A percentile compares a stretch with the other conserved stretches of the same genome.
These are phyloP conservation scores for Alternaria sp. DNA, from an alignment of 2,329 filamentous ascomycete species.

Conservation along the genomic window DNA sequence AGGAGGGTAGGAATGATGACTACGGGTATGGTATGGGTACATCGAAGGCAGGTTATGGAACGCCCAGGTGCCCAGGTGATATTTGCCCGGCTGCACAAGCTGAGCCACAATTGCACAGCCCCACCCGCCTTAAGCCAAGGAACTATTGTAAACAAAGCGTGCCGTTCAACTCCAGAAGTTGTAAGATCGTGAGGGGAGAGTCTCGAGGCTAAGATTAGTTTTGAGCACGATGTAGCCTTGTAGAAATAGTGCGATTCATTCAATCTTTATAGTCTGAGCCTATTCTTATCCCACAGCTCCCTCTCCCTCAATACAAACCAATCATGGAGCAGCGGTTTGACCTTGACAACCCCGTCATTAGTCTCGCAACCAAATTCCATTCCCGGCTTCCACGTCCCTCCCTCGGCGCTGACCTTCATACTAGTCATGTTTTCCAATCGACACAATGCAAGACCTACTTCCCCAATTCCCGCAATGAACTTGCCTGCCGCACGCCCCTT, in stretches of 20 bases:
- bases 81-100: constrained; percentile 11
- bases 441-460: constrained; percentile 86
- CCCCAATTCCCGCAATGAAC: constrained; percentile 80
- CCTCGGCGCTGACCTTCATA: constrained; percentile 73
- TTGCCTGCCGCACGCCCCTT: constrained; percentile 77
- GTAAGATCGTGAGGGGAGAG: not conserved
- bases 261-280: constrained; percentile 22
- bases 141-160: constrained; percentile 1
- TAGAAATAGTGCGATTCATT: not conserved
- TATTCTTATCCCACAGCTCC: constrained; percentile 43
- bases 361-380: constrained; percentile 58
- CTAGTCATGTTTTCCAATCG: constrained; percentile 91
- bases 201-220: not conserved
- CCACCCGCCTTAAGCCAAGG: constrained; percentile 17
- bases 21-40: not conserved
- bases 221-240: not conserved
- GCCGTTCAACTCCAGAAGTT: not conserved
- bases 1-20: not conserved
- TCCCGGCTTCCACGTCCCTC: constrained; percentile 65
- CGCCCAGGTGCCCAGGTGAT: constrained; percentile 13
- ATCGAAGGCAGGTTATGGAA: not conserved
- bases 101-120: constrained; percentile 39
- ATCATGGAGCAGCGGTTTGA: constrained; percentile 75
- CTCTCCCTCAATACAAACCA: constrained; percentile 67
- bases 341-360: constrained; percentile 39